phyloP scores from a whole-genome alignment of 2,329 filamentous ascomycete species.

The Domatiomyces catenatus region DNA sequence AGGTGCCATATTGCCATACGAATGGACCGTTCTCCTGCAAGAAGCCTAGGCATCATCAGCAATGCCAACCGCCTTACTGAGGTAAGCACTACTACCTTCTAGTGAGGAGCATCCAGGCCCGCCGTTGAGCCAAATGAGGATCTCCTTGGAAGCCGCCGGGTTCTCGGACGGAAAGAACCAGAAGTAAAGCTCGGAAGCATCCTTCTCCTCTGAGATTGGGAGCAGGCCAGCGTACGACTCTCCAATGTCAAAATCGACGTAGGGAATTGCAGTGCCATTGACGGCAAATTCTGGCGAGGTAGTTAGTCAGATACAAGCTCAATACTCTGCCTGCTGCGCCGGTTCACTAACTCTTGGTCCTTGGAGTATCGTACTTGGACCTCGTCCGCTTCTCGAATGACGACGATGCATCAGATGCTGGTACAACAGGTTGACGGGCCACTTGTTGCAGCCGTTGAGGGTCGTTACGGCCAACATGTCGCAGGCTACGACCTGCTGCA shows the following conservation, averaged over 20 bases:
- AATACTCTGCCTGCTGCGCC: not conserved
- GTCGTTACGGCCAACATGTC: constrained; percentile 15
- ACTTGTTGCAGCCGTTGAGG: constrained; percentile 8
- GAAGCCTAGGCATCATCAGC: constrained; percentile 33
- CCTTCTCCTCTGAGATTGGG: constrained; percentile 34
- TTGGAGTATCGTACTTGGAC: constrained; percentile 12
- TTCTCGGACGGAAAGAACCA: constrained; percentile 36
- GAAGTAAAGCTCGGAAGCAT: constrained; percentile 33
- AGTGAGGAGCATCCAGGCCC: constrained; percentile 94
- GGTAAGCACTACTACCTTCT: constrained; percentile 17
- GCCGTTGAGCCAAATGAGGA: constrained; percentile 53
- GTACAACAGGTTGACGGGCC: constrained; percentile 3
- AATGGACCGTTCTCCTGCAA: constrained; percentile 40
- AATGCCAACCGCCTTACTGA: constrained; percentile 42
- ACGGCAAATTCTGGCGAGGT: constrained; percentile 41
- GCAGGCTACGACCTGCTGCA: constrained; percentile 9
- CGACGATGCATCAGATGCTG: constrained; percentile 5
- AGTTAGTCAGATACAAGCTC: not conserved
- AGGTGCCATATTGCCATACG: constrained; percentile 20
- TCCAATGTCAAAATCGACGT: constrained; percentile 52
- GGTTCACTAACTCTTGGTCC: constrained; percentile 6
- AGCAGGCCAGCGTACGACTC: constrained; percentile 32
- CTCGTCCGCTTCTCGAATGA: constrained; percentile 5
- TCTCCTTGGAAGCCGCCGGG: constrained; percentile 29
- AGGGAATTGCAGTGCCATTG: constrained; percentile 48